Evolutionary conservation across 352 stramenopile species (phyloP).

Genomic region (Globisporangium parvum): DNA sequence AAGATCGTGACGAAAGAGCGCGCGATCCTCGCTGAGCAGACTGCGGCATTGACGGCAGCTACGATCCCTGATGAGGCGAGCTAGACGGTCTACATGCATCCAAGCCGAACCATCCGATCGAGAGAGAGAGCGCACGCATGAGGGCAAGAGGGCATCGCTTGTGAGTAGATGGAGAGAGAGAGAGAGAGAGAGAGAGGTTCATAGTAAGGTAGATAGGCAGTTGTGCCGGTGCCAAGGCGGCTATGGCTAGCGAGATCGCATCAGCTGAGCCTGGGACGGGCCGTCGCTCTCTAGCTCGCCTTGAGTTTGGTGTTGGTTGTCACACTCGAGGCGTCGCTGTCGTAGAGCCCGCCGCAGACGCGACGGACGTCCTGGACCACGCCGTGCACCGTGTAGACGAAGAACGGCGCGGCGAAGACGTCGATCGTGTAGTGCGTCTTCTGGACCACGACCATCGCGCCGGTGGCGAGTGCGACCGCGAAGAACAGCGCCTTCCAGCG

Average conservation of each 20-base stretch:
- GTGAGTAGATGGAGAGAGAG: too few relatives aligned
- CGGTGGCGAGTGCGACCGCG: conserved; percentile 17
- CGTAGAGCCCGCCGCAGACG: conserved; percentile 2
- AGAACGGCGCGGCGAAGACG: conserved; percentile 29
- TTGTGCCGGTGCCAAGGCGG: too few relatives aligned
- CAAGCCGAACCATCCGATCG: too few relatives aligned
- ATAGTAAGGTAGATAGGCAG: too few relatives aligned
- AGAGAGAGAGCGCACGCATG: background rate
- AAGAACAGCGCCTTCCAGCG: conserved; percentile 23
- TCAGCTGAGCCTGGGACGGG: too few relatives aligned
- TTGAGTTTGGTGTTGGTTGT: conserved; percentile 3
- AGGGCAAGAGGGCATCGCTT: background rate
- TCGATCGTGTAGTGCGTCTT: conserved; percentile 35
- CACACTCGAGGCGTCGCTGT: background rate
- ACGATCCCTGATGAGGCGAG: background rate
- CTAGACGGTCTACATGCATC: too few relatives aligned
- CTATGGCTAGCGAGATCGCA: too few relatives aligned
- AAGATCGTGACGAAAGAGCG: conserved; percentile 17
- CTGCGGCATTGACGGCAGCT: background rate
- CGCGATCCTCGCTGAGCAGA: conserved; percentile 9
- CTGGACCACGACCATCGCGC: conserved; percentile 21
- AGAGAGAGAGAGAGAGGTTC: background rate
- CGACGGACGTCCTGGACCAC: conserved; percentile 15
- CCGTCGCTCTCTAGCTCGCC: background rate
- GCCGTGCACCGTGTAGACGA: conserved; percentile 27